Evolutionary conservation across 2,329 filamentous ascomycete genomes (phyloP), one percentile per base, ranked within the genome.

Genomic region (Trichoderma afroharzianum): DNA sequence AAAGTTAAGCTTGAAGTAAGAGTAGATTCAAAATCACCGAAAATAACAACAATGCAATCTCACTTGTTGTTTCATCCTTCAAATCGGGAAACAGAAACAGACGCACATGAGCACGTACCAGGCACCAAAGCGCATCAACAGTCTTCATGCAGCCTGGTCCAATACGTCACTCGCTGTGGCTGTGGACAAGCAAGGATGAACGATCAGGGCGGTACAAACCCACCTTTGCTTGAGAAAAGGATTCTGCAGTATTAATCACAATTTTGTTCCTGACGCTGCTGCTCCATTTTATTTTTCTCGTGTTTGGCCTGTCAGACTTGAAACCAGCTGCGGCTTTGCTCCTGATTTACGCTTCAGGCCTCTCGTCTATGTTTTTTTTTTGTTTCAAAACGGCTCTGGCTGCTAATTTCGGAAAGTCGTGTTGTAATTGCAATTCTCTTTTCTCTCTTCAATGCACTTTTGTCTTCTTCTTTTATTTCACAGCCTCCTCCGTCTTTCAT

Each of bases 81-180:
- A n/a, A 47, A 6, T 6, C 4, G 43, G 43, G 43, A 43, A 43
- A 7, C 39, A 43, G 43, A 50, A 50, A 50, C 43, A 50, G 8
- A 50, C 43, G 15, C 4, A n/a, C 43, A n/a, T 47, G 39, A 4
- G 43, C 43, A n/a, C n/a, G n/a, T 50, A 50, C 43, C 43, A 21
- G 43, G 43, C n/a, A 50, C 43, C 43, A 50, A 3, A 32, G 28
- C 28, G 28, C 28, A 30, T 58, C 28, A 26, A 59, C 28, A 3
- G 6, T 4, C 30, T 11, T 21, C 55, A 58, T n/a, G 18, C 14
- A 15, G 24, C 36, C 18, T 33, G 12, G 28, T 9, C 26, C 6
- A 67, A 62, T 53, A 69, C 66, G 66, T 69, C 55, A 69, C 66
- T 61, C 15, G 14, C 15, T 68, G 66, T 69, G 66, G 66, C 66